Base-by-base conservation (phyloP, 169 alveolate species). In the Besnoitia besnoiti region DNA sequence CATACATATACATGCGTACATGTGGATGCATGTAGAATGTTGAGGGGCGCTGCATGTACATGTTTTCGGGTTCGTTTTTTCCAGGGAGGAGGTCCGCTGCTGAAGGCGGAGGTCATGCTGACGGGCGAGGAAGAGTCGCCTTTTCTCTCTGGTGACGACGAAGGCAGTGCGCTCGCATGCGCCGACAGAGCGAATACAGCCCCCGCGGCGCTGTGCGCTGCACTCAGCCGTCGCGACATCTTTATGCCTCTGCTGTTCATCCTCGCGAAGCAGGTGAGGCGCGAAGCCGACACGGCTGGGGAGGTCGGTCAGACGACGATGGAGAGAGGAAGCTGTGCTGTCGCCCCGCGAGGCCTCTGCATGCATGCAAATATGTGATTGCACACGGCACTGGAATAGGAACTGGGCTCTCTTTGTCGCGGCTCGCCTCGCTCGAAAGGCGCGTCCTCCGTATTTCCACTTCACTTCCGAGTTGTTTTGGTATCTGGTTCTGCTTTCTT, bases 71-170 rank as follows among this genome's bases (percentile, higher is more conserved):
- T 75, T 0, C 8, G 51, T 50, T 27, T 59, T 24, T 21, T 47
- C 37, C 85, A 91, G 94, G 94, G 91, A 44, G 94, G 94, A 0
- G 94, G 94, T 30, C 90, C 89, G 12, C 24, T 82, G 87, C 76
- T 91, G 91, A 91, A 85, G 94, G 85, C 91, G 47, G 94, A 91
- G 79, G 88, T 91, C 50, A 91, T 91, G 94, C 40, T 61, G 35
- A 77, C 47, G 27, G 91, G 85, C 0, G 90, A 42, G 14, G 94
- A 91, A 4, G 94, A 91, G 21, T 35, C 47, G 16, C 42, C 91
- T 4, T 33, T 7, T n/a, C 40, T 14, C 10, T 14, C n/a, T 16
- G 89, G 89, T 10, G 89, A 80, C 12, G 61, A 37, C 61, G 89
- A 67, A 33, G 80, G 12, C 44, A 0, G 39, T 67, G 40, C 80